Evolutionary conservation across 805 yeast genomes (phyloP).

Genomic region (Ogataea nitratoaversa): DNA sequence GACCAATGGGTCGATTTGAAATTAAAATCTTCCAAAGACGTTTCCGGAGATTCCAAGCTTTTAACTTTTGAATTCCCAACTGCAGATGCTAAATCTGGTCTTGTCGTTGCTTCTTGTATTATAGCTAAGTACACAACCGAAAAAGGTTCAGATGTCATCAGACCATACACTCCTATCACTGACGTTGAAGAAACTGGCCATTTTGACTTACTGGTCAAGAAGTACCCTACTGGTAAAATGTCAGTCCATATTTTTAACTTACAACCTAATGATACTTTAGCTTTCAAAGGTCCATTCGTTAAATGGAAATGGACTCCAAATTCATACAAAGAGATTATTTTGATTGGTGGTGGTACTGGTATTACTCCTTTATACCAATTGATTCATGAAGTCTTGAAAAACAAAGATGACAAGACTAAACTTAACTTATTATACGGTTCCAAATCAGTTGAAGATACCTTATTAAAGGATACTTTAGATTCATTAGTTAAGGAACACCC

Average conservation of each 20-base stretch:
- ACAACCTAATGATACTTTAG: constrained; percentile 72
- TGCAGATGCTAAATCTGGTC: constrained; percentile 67
- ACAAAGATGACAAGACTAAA: constrained; percentile 88
- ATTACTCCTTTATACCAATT: constrained; percentile 83
- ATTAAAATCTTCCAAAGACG: constrained; percentile 39
- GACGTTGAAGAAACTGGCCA: constrained; percentile 67
- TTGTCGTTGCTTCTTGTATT: constrained; percentile 72
- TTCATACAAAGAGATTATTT: constrained; percentile 70
- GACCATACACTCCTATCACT: constrained; percentile 86
- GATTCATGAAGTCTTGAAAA: constrained; percentile 65
- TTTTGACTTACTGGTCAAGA: constrained; percentile 78
- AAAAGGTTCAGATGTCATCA: constrained; percentile 81
- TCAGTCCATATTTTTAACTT: constrained; percentile 66
- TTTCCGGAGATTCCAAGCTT: constrained; percentile 62
- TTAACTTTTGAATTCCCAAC: constrained; percentile 67
- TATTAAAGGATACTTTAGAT: constrained; percentile 77
- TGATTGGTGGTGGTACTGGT: constrained; percentile 96
- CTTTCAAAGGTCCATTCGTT: constrained; percentile 90
- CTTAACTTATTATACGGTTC: constrained; percentile 79
- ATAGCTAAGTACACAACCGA: constrained; percentile 77
- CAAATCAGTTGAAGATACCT: constrained; percentile 71
- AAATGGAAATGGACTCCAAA: constrained; percentile 92
- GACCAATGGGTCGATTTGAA: constrained; percentile 72
- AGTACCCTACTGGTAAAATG: constrained; percentile 88
- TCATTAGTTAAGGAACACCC: constrained; percentile 59